A percentile compares a stretch with the other conserved stretches of the same genome.
Conservation (phyloP, 1,284 basidiomycete species). For the Xerocomus subilludens region DNA sequence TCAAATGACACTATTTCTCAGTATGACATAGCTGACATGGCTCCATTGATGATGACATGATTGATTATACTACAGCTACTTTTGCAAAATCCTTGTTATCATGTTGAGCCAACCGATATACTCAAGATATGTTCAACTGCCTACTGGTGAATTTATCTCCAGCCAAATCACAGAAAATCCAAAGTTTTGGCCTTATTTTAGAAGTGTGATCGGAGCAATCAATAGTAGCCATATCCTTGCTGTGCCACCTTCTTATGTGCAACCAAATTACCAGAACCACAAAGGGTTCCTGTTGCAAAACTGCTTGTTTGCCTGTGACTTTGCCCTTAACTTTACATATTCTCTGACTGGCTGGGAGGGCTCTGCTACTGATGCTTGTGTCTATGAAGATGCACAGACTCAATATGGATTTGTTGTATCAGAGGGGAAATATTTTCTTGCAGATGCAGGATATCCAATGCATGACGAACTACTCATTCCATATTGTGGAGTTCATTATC, state of each 20-base stretch:
- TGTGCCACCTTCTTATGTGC: neutral
- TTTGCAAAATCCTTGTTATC: constrained; percentile 4
- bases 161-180: neutral
- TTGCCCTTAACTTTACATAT: constrained; percentile 26
- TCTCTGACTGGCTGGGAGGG: constrained; percentile 24
- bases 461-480: neutral
- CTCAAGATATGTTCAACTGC: neutral
- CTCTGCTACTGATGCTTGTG: constrained; percentile 3
- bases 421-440: neutral
- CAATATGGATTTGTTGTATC: too few relatives aligned
- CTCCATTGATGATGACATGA: too few relatives aligned
- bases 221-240: constrained; percentile 25
- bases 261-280: constrained; percentile 17
- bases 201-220: constrained; percentile 11
- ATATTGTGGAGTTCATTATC: neutral
- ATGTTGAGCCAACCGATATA: constrained; percentile 2
- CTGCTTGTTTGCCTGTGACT: constrained; percentile 5
- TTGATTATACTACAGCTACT: constrained; percentile 14
- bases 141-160: neutral
- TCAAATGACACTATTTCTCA: constrained; percentile 37
- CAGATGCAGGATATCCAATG: neutral
- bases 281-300: constrained; percentile 40
- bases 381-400: constrained; percentile 4
- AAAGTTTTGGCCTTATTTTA: constrained; percentile 22
- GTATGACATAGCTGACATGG: constrained; percentile 13